Base-by-base conservation (phyloP, 2,329 filamentous ascomycete species). In the Colletotrichum destructivum region DNA sequence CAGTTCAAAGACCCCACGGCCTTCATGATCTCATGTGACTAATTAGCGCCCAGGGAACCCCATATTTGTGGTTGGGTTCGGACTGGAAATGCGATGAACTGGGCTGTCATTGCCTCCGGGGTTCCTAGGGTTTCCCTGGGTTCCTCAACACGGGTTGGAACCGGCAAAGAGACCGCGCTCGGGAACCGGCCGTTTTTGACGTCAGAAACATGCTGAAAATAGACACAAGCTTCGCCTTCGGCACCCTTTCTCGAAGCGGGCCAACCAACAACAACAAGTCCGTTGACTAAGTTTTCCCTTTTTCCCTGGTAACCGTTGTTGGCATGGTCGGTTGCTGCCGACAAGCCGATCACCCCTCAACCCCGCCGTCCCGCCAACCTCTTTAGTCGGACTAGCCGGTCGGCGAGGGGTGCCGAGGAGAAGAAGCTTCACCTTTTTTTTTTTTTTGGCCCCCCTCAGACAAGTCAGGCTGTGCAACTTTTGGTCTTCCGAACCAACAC, bases 1-100 rank as follows among this genome's bases (percentile, higher is more conserved):
- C 68, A 70, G 56, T n/a, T 56, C 68, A 55, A 31, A 66, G 46
- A 49, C 26, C 51, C 62, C 62, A 71, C 63, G 49, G 44, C 12
- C n/a, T 54, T 26, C 47, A 66, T 66, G 55, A 67, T 71, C 68
- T 62, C 63, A 67, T 71, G 26, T 57, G 42, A 38, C 46, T n/a
- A 52, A 46, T 44, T 67, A 62, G 51, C 56, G 42, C 16, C 63
- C 52, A 5, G 51, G 38, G 51, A 44, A 49, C 23, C 63, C 68
- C 63, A 57, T 52, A 67, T 51, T 56, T 62, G 63, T 62, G 68
- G 63, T 57, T 18, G 68, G 49, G 56, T 16, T 23, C 44, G 23
- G 26, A 26, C 26, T 26, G 26, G 62, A 49, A 26, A 35, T 7
- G 31, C 31, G 31, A 31, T 31, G 26, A 49, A n/a, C n/a, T 51